Evolutionary conservation across 139 green algal species (phyloP).

Genomic region (Haematococcus lacustris): DNA sequence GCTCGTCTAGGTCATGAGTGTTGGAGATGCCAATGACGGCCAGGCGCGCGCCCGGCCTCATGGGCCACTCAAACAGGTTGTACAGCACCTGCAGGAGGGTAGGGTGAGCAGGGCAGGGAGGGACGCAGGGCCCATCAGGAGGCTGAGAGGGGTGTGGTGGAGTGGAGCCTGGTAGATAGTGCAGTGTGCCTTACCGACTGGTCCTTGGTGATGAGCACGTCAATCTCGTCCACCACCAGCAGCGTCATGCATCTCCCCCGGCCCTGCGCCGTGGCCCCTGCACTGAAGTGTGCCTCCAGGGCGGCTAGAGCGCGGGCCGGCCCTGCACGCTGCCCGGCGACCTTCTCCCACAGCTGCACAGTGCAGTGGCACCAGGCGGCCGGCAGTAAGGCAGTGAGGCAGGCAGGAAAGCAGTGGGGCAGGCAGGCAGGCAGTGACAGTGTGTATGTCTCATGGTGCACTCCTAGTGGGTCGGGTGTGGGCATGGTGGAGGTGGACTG

Average conservation of each 20-base stretch:
- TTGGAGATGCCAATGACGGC: conserved; percentile 93
- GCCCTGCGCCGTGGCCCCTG: background rate
- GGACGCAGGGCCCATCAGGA: too few species aligned
- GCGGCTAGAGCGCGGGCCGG: conserved; percentile 34
- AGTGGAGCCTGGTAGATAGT: too few species aligned
- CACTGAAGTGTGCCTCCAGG: conserved; percentile 66
- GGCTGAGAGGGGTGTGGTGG: too few species aligned
- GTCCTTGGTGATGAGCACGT: conserved; percentile 86
- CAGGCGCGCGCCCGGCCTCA: conserved; percentile 48
- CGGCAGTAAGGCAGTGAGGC: too few species aligned
- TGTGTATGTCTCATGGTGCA: background rate
- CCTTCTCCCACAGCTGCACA: conserved; percentile 62
- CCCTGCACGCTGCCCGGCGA: conserved; percentile 63
- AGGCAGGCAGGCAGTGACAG: background rate
- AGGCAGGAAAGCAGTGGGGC: background rate
- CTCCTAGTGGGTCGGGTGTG: background rate
- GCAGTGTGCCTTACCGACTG: conserved; percentile 72
- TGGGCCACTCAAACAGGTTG: conserved; percentile 97
- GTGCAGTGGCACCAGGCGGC: too few species aligned
- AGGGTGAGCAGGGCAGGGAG: too few species aligned
- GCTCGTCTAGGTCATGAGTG: conserved; percentile 94
- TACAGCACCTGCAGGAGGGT: conserved; percentile 76
- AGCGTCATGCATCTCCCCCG: conserved; percentile 29
- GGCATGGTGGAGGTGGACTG: background rate
- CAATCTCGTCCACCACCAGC: conserved; percentile 94